These are phyloP conservation scores for Gnaphalium uliginosum DNA, from an alignment of 129 eudicot species.

Conservation along the genomic window DNA sequence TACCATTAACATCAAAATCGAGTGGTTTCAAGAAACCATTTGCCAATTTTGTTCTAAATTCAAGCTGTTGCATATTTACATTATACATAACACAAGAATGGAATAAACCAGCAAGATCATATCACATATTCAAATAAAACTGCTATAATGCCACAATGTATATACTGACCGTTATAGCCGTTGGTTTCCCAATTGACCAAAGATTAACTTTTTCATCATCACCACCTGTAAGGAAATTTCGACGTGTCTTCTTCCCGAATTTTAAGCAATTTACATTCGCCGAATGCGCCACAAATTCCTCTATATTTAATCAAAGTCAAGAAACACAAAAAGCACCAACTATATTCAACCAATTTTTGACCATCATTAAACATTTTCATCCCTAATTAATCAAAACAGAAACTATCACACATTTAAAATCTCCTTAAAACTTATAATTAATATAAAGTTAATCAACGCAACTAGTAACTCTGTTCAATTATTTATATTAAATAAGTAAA, in stretches of 20 bases:
- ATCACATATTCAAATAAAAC: not conserved
- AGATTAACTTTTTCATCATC: conserved; percentile 89
- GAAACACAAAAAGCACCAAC: conserved; percentile 27
- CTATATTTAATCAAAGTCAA: conserved; percentile 57
- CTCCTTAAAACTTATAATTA: not conserved
- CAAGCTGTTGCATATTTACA: not conserved
- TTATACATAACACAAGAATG: not conserved
- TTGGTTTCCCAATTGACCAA: conserved; percentile 89
- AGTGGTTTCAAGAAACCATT: not conserved
- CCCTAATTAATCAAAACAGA: conserved; percentile 16
- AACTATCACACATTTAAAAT: not conserved
- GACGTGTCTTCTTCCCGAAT: conserved; percentile 73
- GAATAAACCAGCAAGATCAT: conserved; percentile 4
- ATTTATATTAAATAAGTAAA: not conserved
- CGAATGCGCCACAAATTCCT: conserved; percentile 95
- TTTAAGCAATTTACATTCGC: conserved; percentile 85
- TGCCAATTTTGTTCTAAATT: not conserved
- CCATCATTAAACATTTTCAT: conserved; percentile 15
- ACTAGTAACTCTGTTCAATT: not conserved
- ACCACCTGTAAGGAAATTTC: conserved; percentile 81
- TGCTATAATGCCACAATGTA: not conserved
- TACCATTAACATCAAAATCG: not conserved
- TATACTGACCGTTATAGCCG: conserved; percentile 65
- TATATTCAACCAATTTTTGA: conserved; percentile 7
- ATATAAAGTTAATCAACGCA: not conserved